Base-by-base conservation (phyloP, 306 rosid genomes). In the Delonix regia region DNA sequence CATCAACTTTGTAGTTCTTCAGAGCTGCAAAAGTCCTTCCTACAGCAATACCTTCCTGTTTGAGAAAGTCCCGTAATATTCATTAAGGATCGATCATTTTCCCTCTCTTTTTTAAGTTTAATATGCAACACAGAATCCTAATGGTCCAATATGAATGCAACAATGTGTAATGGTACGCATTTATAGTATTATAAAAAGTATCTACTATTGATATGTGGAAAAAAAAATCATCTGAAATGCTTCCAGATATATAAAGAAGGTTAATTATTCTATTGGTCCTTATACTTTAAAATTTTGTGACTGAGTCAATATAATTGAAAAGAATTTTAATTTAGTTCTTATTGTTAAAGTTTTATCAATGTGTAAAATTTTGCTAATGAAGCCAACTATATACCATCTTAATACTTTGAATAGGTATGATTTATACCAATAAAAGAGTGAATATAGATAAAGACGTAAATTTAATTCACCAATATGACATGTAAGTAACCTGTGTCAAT, bases 31-130 rank as follows among this genome's bases (percentile, higher is more conserved):
- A 95, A 19, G 99, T 95, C 53, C 99, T 91, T 83, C 99, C 99
- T 5, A 95, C 99, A 27, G 99, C 99, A 78, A 95, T 95, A 21
- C 99, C 99, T 87, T 95, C 99, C 99, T 95, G 85, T 87, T 81
- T 76, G 9, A 52, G 57, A 44, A 47, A 7, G 65, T n/a, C 11
- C 19, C 42, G 36, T 57, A 24, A 39, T 12, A 30, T 48, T 71
- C 36, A 10, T 49, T 28, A 14, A 69, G 42, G 42, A 27, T 51
- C 24, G 25, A 56, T 24, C 33, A 3, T 9, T 52, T 19, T 51
- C 24, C n/a, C n/a, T 52, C 25, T 19, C 25, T 52, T 8, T 7
- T 1, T 24, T 18, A 45, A 27, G 8, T 47, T 45, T 22, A 45
- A 22, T 67, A 67, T n/a, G 45, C 49, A n/a, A 64, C 27, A 33